Conservation (phyloP, 345 rosid genomes). For the Eucalyptus caleyi region DNA sequence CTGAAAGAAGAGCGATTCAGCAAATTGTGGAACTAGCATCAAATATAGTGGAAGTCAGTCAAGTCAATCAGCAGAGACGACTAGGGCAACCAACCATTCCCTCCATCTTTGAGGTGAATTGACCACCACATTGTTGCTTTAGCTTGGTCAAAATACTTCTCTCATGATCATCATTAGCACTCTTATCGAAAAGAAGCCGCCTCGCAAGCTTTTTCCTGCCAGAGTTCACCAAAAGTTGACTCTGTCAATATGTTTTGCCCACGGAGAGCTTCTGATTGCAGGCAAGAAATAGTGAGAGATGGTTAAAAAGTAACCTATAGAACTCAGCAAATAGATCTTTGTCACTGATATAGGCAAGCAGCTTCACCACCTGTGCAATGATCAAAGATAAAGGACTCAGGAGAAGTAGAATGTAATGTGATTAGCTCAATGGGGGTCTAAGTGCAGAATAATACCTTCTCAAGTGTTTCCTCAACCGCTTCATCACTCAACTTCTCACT, state of each 20-base stretch:
- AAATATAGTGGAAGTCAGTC: background rate
- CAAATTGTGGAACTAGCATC: background rate
- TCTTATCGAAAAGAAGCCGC: conserved; percentile 45
- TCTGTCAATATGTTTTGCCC: background rate
- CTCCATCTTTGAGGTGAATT: conserved; percentile 79
- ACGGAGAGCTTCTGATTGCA: background rate
- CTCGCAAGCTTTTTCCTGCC: conserved; percentile 61
- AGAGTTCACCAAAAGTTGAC: background rate
- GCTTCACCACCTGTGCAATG: conserved; percentile 41
- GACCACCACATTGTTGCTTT: conserved; percentile 75
- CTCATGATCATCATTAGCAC: conserved; percentile 68
- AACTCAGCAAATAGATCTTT: conserved; percentile 69
- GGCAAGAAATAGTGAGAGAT: background rate
- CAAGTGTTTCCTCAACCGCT: conserved; percentile 59
- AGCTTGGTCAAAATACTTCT: conserved; percentile 61
- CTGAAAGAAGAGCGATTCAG: conserved; percentile 5
- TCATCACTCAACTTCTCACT: conserved; percentile 69
- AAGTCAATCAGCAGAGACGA: background rate
- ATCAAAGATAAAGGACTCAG: background rate
- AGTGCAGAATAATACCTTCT: conserved; percentile 31
- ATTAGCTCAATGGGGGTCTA: background rate
- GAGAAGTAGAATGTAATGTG: background rate
- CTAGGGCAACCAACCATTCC: conserved; percentile 44
- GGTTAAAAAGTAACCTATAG: conserved; percentile 21
- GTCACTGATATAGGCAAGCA: conserved; percentile 63